phyloP scores from a whole-genome alignment of 208 protist species.

The Herpetomonas samuelpessoai region DNA sequence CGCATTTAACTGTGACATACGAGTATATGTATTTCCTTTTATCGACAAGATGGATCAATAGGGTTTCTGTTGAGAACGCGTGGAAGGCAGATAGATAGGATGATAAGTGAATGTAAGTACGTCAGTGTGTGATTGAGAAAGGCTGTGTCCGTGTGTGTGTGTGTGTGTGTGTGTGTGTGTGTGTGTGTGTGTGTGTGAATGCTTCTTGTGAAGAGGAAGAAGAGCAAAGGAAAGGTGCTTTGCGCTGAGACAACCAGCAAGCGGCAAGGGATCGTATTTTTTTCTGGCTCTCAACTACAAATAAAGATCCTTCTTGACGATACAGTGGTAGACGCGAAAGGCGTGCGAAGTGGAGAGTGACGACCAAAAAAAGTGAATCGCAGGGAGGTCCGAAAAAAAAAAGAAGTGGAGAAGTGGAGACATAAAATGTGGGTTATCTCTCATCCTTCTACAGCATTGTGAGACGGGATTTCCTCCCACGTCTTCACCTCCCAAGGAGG shows the following conservation, averaged over 20 bases:
- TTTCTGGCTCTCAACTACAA: not conserved
- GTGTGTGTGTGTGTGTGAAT: not conserved
- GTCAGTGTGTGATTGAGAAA: too few relatives aligned
- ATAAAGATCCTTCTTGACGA: too few relatives aligned
- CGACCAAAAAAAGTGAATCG: not conserved
- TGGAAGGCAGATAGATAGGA: conserved; percentile 1
- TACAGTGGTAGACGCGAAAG: too few relatives aligned
- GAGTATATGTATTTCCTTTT: not conserved
- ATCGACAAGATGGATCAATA: not conserved
- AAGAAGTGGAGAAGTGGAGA: not conserved
- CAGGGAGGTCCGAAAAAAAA: not conserved
- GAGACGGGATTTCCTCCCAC: too few relatives aligned
- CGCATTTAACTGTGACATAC: conserved; percentile 60
- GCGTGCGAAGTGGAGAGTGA: not conserved
- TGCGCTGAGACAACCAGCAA: not conserved
- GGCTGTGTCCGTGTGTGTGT: conserved; percentile 16
- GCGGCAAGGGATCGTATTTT: not conserved
- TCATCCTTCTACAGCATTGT: too few relatives aligned
- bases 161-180: conserved; percentile 6
- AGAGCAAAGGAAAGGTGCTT: not conserved
- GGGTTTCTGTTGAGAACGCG: not conserved
- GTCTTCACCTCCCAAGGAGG: too few relatives aligned
- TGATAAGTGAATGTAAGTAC: not conserved
- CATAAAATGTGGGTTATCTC: too few relatives aligned
- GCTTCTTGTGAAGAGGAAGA: conserved; percentile 4